Evolutionary conservation across 768 basidiomycete genomes (phyloP), one percentile per base, ranked within the genome.

Genomic region (Mycena maculata): DNA sequence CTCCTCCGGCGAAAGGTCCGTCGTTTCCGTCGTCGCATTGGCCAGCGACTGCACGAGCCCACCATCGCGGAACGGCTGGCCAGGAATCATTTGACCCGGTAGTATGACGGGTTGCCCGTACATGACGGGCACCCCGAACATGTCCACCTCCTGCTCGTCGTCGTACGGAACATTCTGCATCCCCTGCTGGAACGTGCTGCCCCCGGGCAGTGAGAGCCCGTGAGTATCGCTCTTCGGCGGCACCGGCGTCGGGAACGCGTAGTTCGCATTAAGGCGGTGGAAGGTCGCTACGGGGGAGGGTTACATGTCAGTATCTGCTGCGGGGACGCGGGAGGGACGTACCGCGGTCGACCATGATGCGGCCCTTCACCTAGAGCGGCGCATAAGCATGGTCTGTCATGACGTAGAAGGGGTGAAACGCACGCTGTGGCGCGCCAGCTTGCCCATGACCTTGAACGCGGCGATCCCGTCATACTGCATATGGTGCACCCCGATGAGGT

Each of bases 311-410:
- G 53, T 23, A 20, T 28, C 20, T 4, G 30, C 15, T 18, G 3
- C 38, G 31, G 49, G 25, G 15, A 36, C 31, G 53, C 39, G 44
- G 58, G 41, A 12, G 18, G 16, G 23, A 72, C 75, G 28, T 67
- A 86, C 85, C 80, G 73, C 86, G 76, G 71, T 90, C 89, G 44
- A 90, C 77, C 87, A 90, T 89, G 59, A 90, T 84, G 20, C 88
- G 80, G 48, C 87, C 83, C 45, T 80, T 82, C 39, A 88, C 81
- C 88, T 88, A 64, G 0, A 56, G 13, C 20, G 36, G 9, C 13
- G 54, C 55, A 22, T 71, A 23, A 20, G 47, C 53, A 9, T 48
- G 36, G 31, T 31, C 39, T 2, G 22, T 27, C 30, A 41, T n/a
- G 20, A 20, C 11, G 23, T 57, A 20, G 42, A 31, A 45, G 38